phyloP scores from a whole-genome alignment of 768 basidiomycete genomes.

The Russula olivacea region DNA sequence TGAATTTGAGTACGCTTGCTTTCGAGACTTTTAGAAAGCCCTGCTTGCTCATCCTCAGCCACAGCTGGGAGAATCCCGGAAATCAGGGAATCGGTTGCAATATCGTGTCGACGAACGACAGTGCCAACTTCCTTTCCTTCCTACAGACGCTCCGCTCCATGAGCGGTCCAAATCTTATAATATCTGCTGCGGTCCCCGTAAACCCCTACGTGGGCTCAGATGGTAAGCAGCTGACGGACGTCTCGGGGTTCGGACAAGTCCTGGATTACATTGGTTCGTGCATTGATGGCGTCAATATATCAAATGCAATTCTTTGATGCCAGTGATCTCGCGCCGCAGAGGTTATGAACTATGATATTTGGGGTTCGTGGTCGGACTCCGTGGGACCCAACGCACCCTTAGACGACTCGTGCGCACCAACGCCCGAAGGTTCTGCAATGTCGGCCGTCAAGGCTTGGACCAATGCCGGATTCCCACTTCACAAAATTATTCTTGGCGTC shows the following conservation, averaged over 20 bases:
- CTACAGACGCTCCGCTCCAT: conserved; percentile 58
- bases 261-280: conserved; percentile 52
- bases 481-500: conserved; percentile 76
- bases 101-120: conserved; percentile 48
- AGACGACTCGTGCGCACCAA: conserved; percentile 64
- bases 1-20: not conserved
- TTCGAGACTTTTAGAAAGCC: not conserved
- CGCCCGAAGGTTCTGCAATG: conserved; percentile 64
- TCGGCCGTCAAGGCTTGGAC: conserved; percentile 76
- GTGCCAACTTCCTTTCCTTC: conserved; percentile 71
- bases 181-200: conserved; percentile 49
- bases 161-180: conserved; percentile 50
- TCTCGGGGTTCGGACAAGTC: conserved; percentile 63
- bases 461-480: conserved; percentile 66
- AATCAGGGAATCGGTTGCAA: conserved; percentile 67
- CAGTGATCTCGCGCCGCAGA: conserved; percentile 10
- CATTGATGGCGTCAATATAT: not conserved
- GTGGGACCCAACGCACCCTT: conserved; percentile 87
- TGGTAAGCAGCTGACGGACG: conserved; percentile 58
- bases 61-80: conserved; percentile 87
- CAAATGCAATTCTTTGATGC: not conserved
- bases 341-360: conserved; percentile 70
- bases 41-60: not conserved
- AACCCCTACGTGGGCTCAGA: conserved; percentile 42
- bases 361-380: conserved; percentile 45